These are phyloP conservation scores for Scalesia atractyloides DNA, from an alignment of 129 eudicot genomes.

Conservation along the genomic window DNA sequence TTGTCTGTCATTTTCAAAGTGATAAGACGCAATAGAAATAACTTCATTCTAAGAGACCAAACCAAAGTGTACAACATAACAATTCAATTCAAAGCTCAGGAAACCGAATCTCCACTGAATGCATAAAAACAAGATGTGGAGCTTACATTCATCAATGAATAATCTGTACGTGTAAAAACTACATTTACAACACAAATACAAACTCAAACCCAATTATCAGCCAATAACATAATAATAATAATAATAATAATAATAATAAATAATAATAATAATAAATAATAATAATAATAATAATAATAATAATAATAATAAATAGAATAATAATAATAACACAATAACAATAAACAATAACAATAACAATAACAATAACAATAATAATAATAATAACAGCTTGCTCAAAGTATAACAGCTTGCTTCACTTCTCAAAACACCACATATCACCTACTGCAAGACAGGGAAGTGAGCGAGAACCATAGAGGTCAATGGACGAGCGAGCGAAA, in stretches of 20 bases:
- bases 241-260: no score
- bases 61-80: no score
- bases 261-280: no score
- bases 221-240: no score
- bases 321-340: no score
- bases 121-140: background rate
- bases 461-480: no score
- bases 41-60: background rate
- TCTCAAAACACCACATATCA: background rate
- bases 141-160: background rate
- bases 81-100: no score
- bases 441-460: background rate
- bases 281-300: no score
- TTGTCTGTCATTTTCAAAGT: background rate
- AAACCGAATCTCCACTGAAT: background rate
- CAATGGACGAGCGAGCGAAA: background rate
- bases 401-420: background rate
- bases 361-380: no score
- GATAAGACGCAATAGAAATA: background rate
- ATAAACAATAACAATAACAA: no score
- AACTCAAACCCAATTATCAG: slow-evolving; percentile 2
- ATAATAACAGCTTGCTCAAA: no score
- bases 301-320: no score
- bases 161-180: slow-evolving; percentile 13
- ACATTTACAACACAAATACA: slow-evolving; percentile 7